Evolutionary conservation across 306 rosid species (phyloP), one percentile per base, ranked within the genome.

Genomic region (Ochetophila trinervis): DNA sequence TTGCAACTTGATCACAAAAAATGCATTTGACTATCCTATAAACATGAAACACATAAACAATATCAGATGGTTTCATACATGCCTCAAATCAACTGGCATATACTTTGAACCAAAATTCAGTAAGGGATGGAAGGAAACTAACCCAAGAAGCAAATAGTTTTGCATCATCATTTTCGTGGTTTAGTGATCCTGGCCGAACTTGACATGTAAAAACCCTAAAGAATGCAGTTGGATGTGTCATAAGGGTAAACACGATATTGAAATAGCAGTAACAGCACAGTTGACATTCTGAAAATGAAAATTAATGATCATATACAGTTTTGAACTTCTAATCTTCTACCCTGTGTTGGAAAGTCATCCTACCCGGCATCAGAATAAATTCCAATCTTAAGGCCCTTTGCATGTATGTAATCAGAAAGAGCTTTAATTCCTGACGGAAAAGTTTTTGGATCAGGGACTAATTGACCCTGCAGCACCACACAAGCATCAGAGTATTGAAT

Each of bases 291-390:
- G 20, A 13, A 62, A 59, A 20, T 12, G 19, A 23, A 27, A n/a
- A 21, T 3, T 8, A 24, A 53, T 19, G 48, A 2, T 5, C 4
- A 6, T 47, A 0, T 52, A 50, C 15, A 44, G 22, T 21, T 60
- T 47, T 54, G 60, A 65, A 54, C 10, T 45, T 53, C 60, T 22
- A 70, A 78, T 60, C 57, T 73, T 59, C 36, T 64, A 77, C 22
- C 53, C 48, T 35, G 30, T 59, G 50, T 71, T 58, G 69, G 71
- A 68, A 61, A 66, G 30, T 72, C 70, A 75, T 62, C 85, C 69
- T 84, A 93, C 99, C 99, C 99, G 19, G 99, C 99, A 84, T 86
- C 94, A 62, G 99, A 90, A 83, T 93, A 93, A 51, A 89, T 87
- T 66, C 99, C 99, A 76, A 93, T 84, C 84, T 87, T 90, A 64